These are phyloP conservation scores for Zygoascus biomembranicola DNA, from an alignment of 805 yeast genomes.

Conservation along the genomic window DNA sequence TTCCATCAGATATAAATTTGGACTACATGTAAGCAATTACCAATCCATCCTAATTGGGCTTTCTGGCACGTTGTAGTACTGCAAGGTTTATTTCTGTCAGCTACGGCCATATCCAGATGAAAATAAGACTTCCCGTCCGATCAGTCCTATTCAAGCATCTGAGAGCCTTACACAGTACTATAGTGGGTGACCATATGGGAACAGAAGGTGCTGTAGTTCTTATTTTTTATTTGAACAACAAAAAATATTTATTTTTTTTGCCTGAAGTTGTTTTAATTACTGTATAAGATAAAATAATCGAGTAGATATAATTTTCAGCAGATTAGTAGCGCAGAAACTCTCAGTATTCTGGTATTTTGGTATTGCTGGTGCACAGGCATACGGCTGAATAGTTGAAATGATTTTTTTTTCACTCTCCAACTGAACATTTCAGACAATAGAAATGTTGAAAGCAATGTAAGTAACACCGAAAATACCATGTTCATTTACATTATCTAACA, in stretches of 20 bases:
- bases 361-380: not conserved
- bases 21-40: not conserved
- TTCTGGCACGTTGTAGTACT: too few species aligned
- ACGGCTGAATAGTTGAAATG: not conserved
- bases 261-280: not conserved
- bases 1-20: not conserved
- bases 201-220: not conserved
- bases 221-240: not conserved
- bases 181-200: not conserved
- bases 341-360: not conserved
- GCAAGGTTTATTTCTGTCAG: not conserved
- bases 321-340: too few species aligned
- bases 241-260: not conserved
- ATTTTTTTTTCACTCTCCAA: not conserved
- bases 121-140: not conserved
- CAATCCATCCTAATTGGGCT: not conserved
- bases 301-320: too few species aligned
- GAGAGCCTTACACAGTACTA: not conserved
- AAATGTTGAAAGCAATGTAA: slow-evolving; percentile 33
- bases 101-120: not conserved
- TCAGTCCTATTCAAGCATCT: not conserved
- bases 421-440: slow-evolving; percentile 1
- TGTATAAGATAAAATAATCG: not conserved
- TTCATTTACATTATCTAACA: not conserved
- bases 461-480: slow-evolving; percentile 9